Conservation (phyloP, 2,329 filamentous ascomycete species). For the Sporothrix pallida region DNA sequence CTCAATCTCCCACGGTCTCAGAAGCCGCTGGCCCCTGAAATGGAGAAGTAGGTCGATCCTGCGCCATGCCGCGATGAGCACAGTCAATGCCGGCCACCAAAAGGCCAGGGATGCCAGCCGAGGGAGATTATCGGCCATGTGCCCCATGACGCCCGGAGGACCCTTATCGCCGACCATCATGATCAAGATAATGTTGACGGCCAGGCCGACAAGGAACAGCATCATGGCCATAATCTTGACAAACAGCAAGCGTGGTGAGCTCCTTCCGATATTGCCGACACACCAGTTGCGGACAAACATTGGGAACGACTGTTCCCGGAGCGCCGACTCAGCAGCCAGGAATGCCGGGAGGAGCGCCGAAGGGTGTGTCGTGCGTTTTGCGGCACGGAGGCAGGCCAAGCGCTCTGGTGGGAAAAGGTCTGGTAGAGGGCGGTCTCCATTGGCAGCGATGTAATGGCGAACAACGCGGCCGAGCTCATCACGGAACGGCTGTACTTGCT, state of each 20-base stretch:
- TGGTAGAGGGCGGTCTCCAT: constrained; percentile 45
- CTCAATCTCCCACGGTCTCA: constrained; percentile 50
- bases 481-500: constrained; percentile 49
- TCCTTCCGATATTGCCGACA: constrained; percentile 44
- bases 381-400: constrained; percentile 48
- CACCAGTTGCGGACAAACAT: constrained; percentile 49
- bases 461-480: constrained; percentile 48
- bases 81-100: constrained; percentile 47
- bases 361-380: constrained; percentile 53
- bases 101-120: constrained; percentile 44
- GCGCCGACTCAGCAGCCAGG: constrained; percentile 46
- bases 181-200: constrained; percentile 45
- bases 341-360: constrained; percentile 51
- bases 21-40: constrained; percentile 43
- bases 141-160: constrained; percentile 26
- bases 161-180: constrained; percentile 34
- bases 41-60: constrained; percentile 49
- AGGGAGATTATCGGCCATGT: constrained; percentile 28
- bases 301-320: constrained; percentile 49
- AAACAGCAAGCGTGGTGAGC: constrained; percentile 39
- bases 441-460: constrained; percentile 48
- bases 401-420: constrained; percentile 49
- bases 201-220: constrained; percentile 41
- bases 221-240: constrained; percentile 40
- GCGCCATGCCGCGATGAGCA: constrained; percentile 46